Base-by-base conservation (phyloP, 495 filamentous ascomycete species). In the Jackrogersella minutella region DNA sequence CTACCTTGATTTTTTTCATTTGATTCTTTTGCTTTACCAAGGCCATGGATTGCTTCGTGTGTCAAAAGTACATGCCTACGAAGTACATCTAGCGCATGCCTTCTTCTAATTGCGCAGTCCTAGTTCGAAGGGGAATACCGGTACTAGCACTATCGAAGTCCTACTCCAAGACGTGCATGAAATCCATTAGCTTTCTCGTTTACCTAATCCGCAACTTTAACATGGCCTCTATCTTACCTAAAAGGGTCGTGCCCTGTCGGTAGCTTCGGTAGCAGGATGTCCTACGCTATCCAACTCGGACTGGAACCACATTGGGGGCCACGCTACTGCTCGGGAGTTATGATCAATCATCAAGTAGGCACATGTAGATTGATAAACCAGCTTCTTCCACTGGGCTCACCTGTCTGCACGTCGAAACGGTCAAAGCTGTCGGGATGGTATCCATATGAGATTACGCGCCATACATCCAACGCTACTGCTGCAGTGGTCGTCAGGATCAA, bases 1-100 rank as follows among this genome's bases (percentile, higher is more conserved):
- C 60, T n/a, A 56, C 19, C 41, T 60, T 41, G 33, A 49, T 55
- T 41, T 43, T n/a, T n/a, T n/a, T n/a, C n/a, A n/a, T n/a, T n/a
- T n/a, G n/a, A n/a, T n/a, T n/a, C n/a, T n/a, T 60, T 54, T 55
- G 22, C 37, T 34, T n/a, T 43, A 16, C 52, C 9, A 13, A 5
- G 19, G 28, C 30, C 26, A 9, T 22, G 26, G 37, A n/a, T 46
- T 41, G 6, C 14, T 51, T 56, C 22, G 53, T 46, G 10, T 58
- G 47, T 36, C 19, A 53, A 39, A 53, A 39, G 50, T 17, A 24
- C 41, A 46, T 26, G 26, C 3, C 26, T 7, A 7, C 26, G 3
- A 30, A 7, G 26, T 49, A 49, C 41, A 46, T 46, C n/a, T n/a
- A n/a, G n/a, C n/a, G n/a, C n/a, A n/a, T n/a, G n/a, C n/a, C n/a